These are phyloP conservation scores for Talaromyces sp. DNA, from an alignment of 2,329 filamentous ascomycete genomes.

Conservation along the genomic window DNA sequence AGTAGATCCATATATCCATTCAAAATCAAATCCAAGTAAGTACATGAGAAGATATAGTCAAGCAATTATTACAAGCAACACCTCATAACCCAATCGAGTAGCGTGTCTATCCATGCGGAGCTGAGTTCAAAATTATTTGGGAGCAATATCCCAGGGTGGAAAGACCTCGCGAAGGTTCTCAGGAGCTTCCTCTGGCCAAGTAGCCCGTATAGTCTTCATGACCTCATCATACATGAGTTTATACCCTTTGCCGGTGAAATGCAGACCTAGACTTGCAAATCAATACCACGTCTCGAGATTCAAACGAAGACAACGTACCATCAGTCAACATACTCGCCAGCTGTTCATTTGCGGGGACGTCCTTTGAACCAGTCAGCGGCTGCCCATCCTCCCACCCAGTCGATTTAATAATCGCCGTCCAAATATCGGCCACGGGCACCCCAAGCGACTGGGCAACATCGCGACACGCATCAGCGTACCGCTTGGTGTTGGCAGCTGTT, in stretches of 20 bases:
- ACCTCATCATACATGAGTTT: slow-evolving; percentile 54
- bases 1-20: not conserved
- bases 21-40: not conserved
- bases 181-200: slow-evolving; percentile 56
- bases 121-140: slow-evolving; percentile 26
- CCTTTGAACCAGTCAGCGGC: slow-evolving; percentile 54
- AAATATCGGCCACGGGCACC: slow-evolving; percentile 72
- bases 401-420: slow-evolving; percentile 70
- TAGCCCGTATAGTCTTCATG: slow-evolving; percentile 48
- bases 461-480: slow-evolving; percentile 64
- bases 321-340: slow-evolving; percentile 54
- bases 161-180: slow-evolving; percentile 52
- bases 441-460: slow-evolving; percentile 56
- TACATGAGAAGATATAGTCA: not conserved
- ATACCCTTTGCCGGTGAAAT: slow-evolving; percentile 58
- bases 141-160: slow-evolving; percentile 51
- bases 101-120: not conserved
- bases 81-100: not conserved
- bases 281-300: not conserved
- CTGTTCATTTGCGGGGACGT: slow-evolving; percentile 56
- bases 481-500: slow-evolving; percentile 60
- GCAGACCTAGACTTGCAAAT: slow-evolving; percentile 46
- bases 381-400: slow-evolving; percentile 53
- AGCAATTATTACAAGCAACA: not conserved
- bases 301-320: slow-evolving; percentile 44